Evolutionary conservation across 352 stramenopile genomes (phyloP).

Genomic region (Aphanomyces astaci): DNA sequence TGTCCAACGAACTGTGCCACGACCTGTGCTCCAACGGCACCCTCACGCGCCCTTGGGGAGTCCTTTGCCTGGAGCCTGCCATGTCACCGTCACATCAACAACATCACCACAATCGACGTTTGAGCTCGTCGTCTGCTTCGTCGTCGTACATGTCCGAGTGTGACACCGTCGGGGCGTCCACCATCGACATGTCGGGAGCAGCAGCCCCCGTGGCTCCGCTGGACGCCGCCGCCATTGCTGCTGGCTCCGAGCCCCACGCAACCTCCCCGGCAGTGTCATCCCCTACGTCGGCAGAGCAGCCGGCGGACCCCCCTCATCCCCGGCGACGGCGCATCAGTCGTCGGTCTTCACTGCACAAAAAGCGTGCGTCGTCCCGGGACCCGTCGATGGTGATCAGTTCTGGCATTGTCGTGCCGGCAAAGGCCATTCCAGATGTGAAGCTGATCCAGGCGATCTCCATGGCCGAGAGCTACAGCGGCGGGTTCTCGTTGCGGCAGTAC

Average conservation of each 20-base stretch:
- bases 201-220: background rate
- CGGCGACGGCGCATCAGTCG: background rate
- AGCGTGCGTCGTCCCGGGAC: background rate
- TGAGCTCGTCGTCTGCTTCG: background rate
- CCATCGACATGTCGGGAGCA: background rate
- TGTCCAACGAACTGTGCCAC: constrained; percentile 60
- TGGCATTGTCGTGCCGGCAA: background rate
- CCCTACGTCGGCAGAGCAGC: background rate
- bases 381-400: background rate
- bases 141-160: background rate
- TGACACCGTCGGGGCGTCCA: background rate
- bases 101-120: background rate
- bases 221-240: background rate
- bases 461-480: constrained; percentile 72
- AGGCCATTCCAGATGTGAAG: constrained; percentile 32
- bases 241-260: too few species aligned
- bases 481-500: constrained; percentile 67
- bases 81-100: background rate
- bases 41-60: constrained; percentile 23
- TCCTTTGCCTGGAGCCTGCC: background rate
- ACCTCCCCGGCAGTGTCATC: background rate
- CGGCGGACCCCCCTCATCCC: background rate
- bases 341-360: background rate
- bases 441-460: constrained; percentile 65
- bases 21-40: constrained; percentile 68